A percentile compares a stretch with the other conserved stretches of the same genome.
phyloP scores from a whole-genome alignment of 805 yeast genomes.

The Ogataea henricii region DNA sequence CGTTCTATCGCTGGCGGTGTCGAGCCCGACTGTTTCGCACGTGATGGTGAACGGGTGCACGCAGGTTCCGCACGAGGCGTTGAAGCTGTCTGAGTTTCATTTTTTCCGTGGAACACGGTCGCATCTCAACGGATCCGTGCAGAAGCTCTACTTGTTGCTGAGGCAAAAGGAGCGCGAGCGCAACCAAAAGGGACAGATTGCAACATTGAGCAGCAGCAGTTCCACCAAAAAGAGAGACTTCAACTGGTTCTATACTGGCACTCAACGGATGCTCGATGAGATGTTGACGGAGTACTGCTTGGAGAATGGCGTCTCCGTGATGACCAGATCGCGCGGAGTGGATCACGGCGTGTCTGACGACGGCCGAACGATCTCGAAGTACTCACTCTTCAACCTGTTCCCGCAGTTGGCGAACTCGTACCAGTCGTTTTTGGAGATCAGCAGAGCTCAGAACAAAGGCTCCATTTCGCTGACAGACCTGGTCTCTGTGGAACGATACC shows the following conservation, averaged over 20 bases:
- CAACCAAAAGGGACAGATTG: conserved; percentile 22
- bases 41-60: conserved; percentile 11
- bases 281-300: conserved; percentile 31
- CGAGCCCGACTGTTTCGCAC: conserved; percentile 5
- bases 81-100: conserved; percentile 6
- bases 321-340: conserved; percentile 32
- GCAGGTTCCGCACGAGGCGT: conserved; percentile 1
- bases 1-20: not conserved
- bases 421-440: conserved; percentile 20
- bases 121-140: conserved; percentile 14
- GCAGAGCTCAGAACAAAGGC: conserved; percentile 21
- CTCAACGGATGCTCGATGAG: conserved; percentile 35
- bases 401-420: conserved; percentile 31
- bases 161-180: conserved; percentile 26
- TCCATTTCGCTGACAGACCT: conserved; percentile 24
- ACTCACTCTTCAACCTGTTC: conserved; percentile 29
- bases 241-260: conserved; percentile 29
- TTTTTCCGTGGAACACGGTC: conserved; percentile 11
- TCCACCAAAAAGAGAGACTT: conserved; percentile 3
- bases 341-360: conserved; percentile 24
- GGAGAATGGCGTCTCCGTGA: conserved; percentile 27
- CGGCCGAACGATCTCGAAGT: conserved; percentile 32
- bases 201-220: conserved; percentile 12
- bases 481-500: conserved; percentile 26
- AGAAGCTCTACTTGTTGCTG: conserved; percentile 27